These are phyloP conservation scores for Tricholoma terreum DNA, from an alignment of 768 basidiomycete genomes.

Conservation along the genomic window DNA sequence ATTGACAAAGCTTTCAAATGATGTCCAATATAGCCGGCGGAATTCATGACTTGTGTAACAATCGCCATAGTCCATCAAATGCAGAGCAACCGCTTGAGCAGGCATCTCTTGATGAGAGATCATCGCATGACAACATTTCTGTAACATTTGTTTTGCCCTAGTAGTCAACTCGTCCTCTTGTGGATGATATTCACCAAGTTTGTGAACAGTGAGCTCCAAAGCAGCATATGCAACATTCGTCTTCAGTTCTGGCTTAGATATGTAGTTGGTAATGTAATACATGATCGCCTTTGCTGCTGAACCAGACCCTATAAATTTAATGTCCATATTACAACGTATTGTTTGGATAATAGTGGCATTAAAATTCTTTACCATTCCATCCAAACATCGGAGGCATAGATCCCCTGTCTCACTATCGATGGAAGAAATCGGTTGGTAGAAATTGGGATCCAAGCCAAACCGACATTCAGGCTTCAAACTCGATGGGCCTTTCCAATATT, in stretches of 20 bases:
- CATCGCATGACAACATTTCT: conserved; percentile 35
- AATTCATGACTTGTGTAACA: conserved; percentile 36
- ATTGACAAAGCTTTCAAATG: conserved; percentile 27
- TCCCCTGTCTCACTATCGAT: conserved; percentile 31
- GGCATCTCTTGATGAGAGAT: conserved; percentile 39
- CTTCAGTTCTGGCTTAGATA: conserved; percentile 41
- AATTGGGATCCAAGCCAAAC: conserved; percentile 30
- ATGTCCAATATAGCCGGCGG: conserved; percentile 31
- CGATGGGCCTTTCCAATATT: conserved; percentile 28
- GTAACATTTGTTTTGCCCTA: conserved; percentile 30
- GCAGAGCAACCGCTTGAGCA: conserved; percentile 33
- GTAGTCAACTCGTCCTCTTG: conserved; percentile 13
- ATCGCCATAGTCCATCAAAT: conserved; percentile 32
- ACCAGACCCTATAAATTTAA: conserved; percentile 44
- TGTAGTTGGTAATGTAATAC: conserved; percentile 49
- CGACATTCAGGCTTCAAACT: conserved; percentile 25
- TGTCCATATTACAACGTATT: conserved; percentile 44
- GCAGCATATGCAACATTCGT: conserved; percentile 39
- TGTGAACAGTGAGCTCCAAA: conserved; percentile 30
- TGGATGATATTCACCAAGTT: conserved; percentile 20
- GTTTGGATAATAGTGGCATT: conserved; percentile 34
- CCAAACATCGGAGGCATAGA: conserved; percentile 27
- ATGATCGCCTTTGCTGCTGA: conserved; percentile 37
- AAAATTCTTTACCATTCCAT: conserved; percentile 43
- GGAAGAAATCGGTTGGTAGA: no score